Percentiles rank a stretch among this genome's conserved stretches.
Evolutionary conservation across 2,329 filamentous ascomycete species (phyloP).

Genomic region (Colletotrichum truncatum): DNA sequence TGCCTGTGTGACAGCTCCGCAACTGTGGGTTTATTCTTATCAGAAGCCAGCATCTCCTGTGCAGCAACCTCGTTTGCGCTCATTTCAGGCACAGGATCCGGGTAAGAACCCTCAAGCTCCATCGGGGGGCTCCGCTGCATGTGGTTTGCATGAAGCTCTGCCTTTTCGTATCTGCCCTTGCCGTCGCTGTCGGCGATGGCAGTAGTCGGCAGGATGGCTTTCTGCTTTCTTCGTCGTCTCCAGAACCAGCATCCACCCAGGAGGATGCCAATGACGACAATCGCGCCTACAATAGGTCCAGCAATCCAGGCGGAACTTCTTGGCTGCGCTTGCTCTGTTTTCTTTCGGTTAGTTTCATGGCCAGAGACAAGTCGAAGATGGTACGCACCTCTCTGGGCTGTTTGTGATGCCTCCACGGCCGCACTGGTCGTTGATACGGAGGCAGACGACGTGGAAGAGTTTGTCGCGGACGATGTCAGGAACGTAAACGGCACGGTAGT

Average conservation of each 20-base stretch:
- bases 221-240: neutral
- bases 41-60: neutral
- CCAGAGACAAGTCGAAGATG: too few relatives aligned
- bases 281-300: neutral
- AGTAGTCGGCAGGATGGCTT: neutral
- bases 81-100: neutral
- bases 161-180: neutral
- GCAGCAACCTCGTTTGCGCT: neutral
- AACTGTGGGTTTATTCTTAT: too few relatives aligned
- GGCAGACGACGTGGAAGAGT: too few relatives aligned
- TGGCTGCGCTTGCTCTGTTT: too few relatives aligned
- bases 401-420: too few relatives aligned
- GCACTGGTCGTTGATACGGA: too few relatives aligned
- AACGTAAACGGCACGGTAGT: too few relatives aligned
- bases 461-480: too few relatives aligned
- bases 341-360: too few relatives aligned
- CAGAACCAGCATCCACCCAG: neutral
- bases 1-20: too few relatives aligned
- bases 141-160: neutral
- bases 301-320: constrained; percentile 15
- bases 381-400: too few relatives aligned
- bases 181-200: neutral
- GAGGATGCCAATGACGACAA: neutral
- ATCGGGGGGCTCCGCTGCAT: neutral
- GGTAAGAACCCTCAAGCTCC: neutral